These are phyloP conservation scores for Penicillium expansum DNA, from an alignment of 2,329 filamentous ascomycete species.

Conservation along the genomic window DNA sequence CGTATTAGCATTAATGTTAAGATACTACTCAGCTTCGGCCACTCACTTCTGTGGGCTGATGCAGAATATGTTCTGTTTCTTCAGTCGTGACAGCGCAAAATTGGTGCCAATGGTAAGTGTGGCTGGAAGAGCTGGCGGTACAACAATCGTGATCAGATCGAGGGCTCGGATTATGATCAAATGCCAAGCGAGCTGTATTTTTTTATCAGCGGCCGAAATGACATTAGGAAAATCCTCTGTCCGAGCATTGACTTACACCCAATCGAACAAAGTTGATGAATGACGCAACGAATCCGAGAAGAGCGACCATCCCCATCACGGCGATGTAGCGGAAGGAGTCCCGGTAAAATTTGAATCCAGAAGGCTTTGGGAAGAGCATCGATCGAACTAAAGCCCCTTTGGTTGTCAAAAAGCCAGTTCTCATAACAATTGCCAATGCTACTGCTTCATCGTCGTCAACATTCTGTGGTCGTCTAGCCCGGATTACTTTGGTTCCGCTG, in stretches of 20 bases:
- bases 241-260: conserved; percentile 43
- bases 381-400: conserved; percentile 94
- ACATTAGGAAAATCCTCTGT: background rate
- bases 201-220: conserved; percentile 17
- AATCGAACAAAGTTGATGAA: conserved; percentile 91
- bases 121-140: conserved; percentile 89
- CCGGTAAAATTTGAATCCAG: conserved; percentile 96
- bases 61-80: conserved; percentile 89
- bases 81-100: conserved; percentile 83
- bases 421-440: conserved; percentile 84
- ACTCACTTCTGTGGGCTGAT: conserved; percentile 78
- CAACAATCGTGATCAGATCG: conserved; percentile 95
- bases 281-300: conserved; percentile 83
- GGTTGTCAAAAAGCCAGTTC: conserved; percentile 96
- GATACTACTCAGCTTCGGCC: background rate
- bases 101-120: conserved; percentile 96
- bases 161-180: conserved; percentile 87
- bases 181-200: conserved; percentile 68
- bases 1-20: background rate
- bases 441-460: conserved; percentile 83
- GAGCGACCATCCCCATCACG: conserved; percentile 86
- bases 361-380: conserved; percentile 98
- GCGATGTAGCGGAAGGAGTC: conserved; percentile 98
- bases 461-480: conserved; percentile 83
- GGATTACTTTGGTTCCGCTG: conserved; percentile 91